Percentiles rank a stretch among this genome's conserved stretches.
Conservation (phyloP, 495 filamentous ascomycete species). For the Penicillium bovifimosum region DNA sequence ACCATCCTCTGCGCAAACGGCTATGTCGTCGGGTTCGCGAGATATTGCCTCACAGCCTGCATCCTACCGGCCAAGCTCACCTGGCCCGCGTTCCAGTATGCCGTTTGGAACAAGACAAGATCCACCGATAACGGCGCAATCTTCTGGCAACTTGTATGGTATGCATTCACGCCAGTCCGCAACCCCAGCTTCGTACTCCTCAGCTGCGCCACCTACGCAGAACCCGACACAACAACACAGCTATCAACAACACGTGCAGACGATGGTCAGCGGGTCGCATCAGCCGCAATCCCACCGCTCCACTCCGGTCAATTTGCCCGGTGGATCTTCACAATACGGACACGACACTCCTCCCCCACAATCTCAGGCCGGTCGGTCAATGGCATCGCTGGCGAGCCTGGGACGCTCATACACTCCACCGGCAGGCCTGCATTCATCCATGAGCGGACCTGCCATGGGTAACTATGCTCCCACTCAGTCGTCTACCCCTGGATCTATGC, state of each 20-base stretch:
- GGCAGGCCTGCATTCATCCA: conserved; percentile 28
- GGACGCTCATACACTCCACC: conserved; percentile 42
- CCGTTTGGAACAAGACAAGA: conserved; percentile 33
- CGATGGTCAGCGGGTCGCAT: conserved; percentile 37
- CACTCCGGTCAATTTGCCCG: conserved; percentile 25
- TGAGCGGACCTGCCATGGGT: conserved; percentile 25
- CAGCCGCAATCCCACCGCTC: conserved; percentile 32
- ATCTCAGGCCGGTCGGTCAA: conserved; percentile 26
- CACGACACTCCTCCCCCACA: conserved; percentile 36
- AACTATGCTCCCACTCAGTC: conserved; percentile 28
- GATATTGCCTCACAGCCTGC: conserved; percentile 28
- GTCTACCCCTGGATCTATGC: conserved; percentile 24
- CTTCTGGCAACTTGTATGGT: conserved; percentile 28
- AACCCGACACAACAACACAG: conserved; percentile 19
- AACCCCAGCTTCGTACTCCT: conserved; percentile 24
- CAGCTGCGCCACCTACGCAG: conserved; percentile 21
- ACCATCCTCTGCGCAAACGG: conserved; percentile 20
- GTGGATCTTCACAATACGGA: conserved; percentile 29
- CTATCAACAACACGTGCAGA: conserved; percentile 42
- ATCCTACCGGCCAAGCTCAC: conserved; percentile 34
- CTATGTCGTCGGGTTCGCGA: conserved; percentile 22
- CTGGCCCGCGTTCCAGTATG: conserved; percentile 29
- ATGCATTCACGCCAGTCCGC: conserved; percentile 29
- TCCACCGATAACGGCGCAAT: conserved; percentile 30
- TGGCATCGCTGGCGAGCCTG: conserved; percentile 28